A percentile compares a stretch with the other conserved stretches of the same genome.
phyloP scores from a whole-genome alignment of 1,284 basidiomycete genomes.

The Amylostereum areolatum region DNA sequence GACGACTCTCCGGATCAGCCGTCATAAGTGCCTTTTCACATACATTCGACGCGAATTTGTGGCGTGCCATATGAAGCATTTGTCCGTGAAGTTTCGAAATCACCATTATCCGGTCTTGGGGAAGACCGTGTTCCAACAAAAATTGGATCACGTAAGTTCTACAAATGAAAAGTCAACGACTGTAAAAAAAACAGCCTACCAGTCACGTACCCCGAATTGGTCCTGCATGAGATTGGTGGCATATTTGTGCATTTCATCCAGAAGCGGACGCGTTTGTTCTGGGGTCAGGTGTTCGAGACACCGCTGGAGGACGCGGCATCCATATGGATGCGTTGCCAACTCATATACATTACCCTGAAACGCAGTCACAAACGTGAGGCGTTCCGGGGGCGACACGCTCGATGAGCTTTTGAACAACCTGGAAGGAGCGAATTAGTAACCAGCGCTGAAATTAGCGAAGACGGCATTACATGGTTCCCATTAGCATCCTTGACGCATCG shows the following conservation, averaged over 20 bases:
- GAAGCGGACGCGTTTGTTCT: slow-evolving; percentile 61
- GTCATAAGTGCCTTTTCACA: slow-evolving; percentile 87
- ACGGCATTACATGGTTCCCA: slow-evolving; percentile 78
- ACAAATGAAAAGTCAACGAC: slow-evolving; percentile 8
- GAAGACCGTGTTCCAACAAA: slow-evolving; percentile 76
- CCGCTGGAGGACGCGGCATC: slow-evolving; percentile 92
- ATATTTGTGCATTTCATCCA: slow-evolving; percentile 82
- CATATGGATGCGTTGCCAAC: slow-evolving; percentile 88
- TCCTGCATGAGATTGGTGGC: slow-evolving; percentile 75
- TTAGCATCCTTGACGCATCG: slow-evolving; percentile 91
- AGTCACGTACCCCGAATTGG: slow-evolving; percentile 75
- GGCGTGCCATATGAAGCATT: slow-evolving; percentile 75
- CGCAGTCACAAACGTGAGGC: slow-evolving; percentile 70
- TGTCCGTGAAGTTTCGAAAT: slow-evolving; percentile 73
- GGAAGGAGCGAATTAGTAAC: slow-evolving; percentile 1
- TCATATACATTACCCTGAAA: slow-evolving; percentile 84
- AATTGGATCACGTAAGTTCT: slow-evolving; percentile 98
- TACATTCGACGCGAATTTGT: slow-evolving; percentile 98
- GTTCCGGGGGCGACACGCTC: slow-evolving; percentile 74
- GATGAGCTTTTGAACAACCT: slow-evolving; percentile 82
- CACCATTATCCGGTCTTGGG: slow-evolving; percentile 65
- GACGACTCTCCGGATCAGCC: slow-evolving; percentile 58
- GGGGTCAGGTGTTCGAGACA: slow-evolving; percentile 84
- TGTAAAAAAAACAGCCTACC: background rate
- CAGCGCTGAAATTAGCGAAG: too few species aligned